Conservation (phyloP, 1,139 yeast species). For the Candida sanyaensis region DNA sequence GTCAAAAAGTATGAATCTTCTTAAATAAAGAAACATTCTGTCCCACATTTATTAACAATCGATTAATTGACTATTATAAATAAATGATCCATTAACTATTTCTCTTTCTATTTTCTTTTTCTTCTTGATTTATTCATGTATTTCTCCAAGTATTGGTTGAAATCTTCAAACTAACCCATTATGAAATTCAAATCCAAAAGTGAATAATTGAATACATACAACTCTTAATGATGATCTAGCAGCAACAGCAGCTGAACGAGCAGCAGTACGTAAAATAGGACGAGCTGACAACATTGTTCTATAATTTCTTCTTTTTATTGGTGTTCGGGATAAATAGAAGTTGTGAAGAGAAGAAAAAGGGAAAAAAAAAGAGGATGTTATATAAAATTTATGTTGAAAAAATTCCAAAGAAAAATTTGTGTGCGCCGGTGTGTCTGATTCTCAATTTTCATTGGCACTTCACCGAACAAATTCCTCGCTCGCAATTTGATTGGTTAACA, state of each 20-base stretch:
- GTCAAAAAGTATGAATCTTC: too few species aligned
- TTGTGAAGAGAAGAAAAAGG: slow-evolving; percentile 11
- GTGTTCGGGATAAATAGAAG: slow-evolving; percentile 10
- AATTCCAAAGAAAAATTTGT: slow-evolving; percentile 2
- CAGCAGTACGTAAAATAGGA: slow-evolving; percentile 80
- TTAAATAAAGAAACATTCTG: too few species aligned
- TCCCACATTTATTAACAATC: neutral
- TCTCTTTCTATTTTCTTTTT: neutral
- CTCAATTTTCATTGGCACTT: slow-evolving; percentile 12
- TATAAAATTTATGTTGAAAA: slow-evolving; percentile 6
- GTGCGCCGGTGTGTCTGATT: slow-evolving; percentile 4
- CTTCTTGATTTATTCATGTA: neutral
- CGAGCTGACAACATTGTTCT: slow-evolving; percentile 73
- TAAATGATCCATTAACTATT: neutral
- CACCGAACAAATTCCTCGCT: slow-evolving; percentile 5
- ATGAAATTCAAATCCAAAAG: neutral
- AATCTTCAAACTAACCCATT: neutral
- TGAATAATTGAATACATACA: slow-evolving; percentile 48
- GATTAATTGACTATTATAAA: neutral
- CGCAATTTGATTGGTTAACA: slow-evolving; percentile 4
- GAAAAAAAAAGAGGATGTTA: slow-evolving; percentile 15
- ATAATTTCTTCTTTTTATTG: slow-evolving; percentile 8
- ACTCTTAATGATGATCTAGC: slow-evolving; percentile 58
- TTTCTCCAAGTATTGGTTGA: neutral
- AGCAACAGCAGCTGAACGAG: slow-evolving; percentile 73